phyloP scores from a whole-genome alignment of 2,329 filamentous ascomycete genomes.

The Verticillium isaacii region DNA sequence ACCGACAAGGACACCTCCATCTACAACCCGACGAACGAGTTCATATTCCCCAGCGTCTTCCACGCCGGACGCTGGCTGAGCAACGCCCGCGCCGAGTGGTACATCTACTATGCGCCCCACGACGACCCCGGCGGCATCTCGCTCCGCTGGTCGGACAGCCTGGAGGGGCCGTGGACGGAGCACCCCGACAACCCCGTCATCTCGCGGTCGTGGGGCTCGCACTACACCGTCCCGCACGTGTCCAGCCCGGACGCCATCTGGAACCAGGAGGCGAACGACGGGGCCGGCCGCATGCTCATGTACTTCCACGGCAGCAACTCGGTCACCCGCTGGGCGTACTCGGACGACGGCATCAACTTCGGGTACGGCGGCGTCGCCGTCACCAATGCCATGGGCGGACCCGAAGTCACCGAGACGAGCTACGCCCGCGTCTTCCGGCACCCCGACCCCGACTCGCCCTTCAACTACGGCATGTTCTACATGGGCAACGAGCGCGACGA shows the following conservation, averaged over 20 bases:
- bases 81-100: constrained; percentile 16
- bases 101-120: constrained; percentile 21
- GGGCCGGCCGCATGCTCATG: constrained; percentile 6
- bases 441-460: constrained; percentile 13
- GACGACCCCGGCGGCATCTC: constrained; percentile 19
- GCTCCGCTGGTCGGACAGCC: constrained; percentile 14
- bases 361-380: constrained; percentile 15
- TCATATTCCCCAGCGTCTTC: constrained; percentile 19
- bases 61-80: constrained; percentile 16
- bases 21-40: constrained; percentile 20
- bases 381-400: constrained; percentile 15
- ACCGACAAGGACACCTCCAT: constrained; percentile 14
- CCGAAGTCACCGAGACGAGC: constrained; percentile 17
- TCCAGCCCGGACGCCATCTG: constrained; percentile 13
- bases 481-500: constrained; percentile 19
- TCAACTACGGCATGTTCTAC: constrained; percentile 20
- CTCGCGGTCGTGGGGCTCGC: constrained; percentile 3
- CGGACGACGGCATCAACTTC: constrained; percentile 12
- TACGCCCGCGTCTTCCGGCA: constrained; percentile 19
- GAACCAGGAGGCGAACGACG: constrained; percentile 6
- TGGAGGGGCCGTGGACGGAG: constrained; percentile 13
- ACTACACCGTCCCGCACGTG: constrained; percentile 13
- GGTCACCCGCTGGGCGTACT: constrained; percentile 11
- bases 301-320: constrained; percentile 15
- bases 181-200: constrained; percentile 13